Conservation (phyloP, 1,284 basidiomycete genomes). For the Ceratobasidium theobromae region DNA sequence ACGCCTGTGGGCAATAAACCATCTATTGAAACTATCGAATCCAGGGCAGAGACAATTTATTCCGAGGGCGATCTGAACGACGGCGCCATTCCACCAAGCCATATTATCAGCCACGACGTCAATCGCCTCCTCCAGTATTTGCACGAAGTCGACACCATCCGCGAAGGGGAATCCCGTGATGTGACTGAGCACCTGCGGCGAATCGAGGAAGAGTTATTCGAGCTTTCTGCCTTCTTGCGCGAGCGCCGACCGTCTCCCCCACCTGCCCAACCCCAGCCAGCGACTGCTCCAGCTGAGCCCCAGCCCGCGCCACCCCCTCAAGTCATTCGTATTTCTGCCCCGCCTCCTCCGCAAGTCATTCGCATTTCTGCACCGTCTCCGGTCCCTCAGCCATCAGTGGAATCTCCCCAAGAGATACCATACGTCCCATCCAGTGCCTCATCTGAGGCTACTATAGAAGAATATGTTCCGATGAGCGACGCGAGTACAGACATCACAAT, state of each 20-base stretch:
- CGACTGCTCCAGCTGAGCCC: conserved; percentile 3
- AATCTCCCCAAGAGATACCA: background rate
- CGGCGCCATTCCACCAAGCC: conserved; percentile 42
- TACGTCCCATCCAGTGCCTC: background rate
- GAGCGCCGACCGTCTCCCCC: conserved; percentile 20
- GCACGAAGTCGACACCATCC: conserved; percentile 57
- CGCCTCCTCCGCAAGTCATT: background rate
- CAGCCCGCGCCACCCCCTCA: background rate
- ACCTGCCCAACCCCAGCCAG: background rate
- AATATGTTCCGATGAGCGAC: conserved; percentile 29
- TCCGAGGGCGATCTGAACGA: conserved; percentile 41
- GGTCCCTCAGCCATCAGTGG: background rate
- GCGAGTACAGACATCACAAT: conserved; percentile 20
- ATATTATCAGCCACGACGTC: conserved; percentile 62
- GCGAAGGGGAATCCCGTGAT: conserved; percentile 61
- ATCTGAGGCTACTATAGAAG: background rate
- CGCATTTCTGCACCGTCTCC: background rate
- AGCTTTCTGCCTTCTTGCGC: conserved; percentile 46
- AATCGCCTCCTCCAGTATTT: conserved; percentile 65
- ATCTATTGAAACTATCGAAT: conserved; percentile 61
- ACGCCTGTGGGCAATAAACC: conserved; percentile 63
- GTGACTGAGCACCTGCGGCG: conserved; percentile 60
- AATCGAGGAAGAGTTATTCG: conserved; percentile 62
- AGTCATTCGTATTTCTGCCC: background rate
- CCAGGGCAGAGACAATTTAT: conserved; percentile 55